Conservation (phyloP, 169 alveolate species). For the Plasmodium vinckei region DNA sequence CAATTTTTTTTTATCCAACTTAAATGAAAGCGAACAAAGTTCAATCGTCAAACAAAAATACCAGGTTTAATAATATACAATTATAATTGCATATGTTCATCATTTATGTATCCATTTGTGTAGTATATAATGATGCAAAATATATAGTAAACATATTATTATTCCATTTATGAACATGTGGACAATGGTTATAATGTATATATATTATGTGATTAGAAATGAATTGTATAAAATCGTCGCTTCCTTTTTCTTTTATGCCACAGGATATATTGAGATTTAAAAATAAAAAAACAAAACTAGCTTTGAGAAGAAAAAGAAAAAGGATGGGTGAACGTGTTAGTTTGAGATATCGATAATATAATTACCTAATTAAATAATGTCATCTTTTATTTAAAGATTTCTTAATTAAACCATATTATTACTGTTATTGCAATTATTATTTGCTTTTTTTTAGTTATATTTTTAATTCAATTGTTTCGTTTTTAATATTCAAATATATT, state of each 20-base stretch:
- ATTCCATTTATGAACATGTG: too few relatives aligned
- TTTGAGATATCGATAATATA: conserved; percentile 60
- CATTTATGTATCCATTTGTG: too few relatives aligned
- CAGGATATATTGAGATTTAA: conserved; percentile 60
- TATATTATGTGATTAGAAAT: neutral
- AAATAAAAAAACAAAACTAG: conserved; percentile 70
- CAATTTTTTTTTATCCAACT: conserved; percentile 13
- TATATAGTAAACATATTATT: too few relatives aligned
- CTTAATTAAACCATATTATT: too few relatives aligned
- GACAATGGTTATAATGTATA: neutral
- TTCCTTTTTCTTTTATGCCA: conserved; percentile 13
- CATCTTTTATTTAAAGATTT: neutral
- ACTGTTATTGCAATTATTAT: too few relatives aligned
- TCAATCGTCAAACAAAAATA: neutral
- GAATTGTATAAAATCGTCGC: conserved; percentile 4
- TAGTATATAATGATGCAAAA: too few relatives aligned
- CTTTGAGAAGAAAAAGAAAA: conserved; percentile 75
- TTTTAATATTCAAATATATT: too few relatives aligned
- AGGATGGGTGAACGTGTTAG: conserved; percentile 76
- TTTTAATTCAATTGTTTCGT: conserved; percentile 1
- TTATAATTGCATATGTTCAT: neutral
- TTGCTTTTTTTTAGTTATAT: neutral
- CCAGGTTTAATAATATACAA: neutral
- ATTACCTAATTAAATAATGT: neutral
- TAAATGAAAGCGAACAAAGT: conserved; percentile 20